Base-by-base conservation (phyloP, 805 yeast species). In the Zygoascus bituminiphila region DNA sequence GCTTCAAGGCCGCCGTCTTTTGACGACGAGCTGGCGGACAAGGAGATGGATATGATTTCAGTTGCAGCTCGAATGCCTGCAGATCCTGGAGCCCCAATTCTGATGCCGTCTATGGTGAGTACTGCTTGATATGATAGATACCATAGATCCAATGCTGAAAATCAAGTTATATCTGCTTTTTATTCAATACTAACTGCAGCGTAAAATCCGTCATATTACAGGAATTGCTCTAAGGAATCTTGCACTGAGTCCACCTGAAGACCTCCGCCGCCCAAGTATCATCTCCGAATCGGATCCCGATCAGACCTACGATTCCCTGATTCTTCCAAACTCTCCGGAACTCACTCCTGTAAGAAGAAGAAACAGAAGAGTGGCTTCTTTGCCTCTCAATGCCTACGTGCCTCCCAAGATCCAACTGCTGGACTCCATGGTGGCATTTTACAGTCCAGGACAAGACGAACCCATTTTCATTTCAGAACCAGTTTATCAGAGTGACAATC, bases 381-480 rank as follows among this genome's bases (percentile, higher is more conserved):
- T 41, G 20, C 35, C 36, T 22, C 7, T 29, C 9, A 14, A n/a
- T 4, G 14, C 35, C 26, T 14, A 6, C 33, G 20, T 10, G 5
- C 19, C 12, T 33, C 26, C 22, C 6, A 19, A n/a, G 15, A 23
- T 25, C 44, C 52, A 55, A 42, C 57, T 57, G 40, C 40, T 55
- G 4, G 54, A 57, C 46, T 51, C 48, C 15, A 44, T 45, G 25
- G 49, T 52, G 29, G 51, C 50, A 4, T 9, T 57, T 7, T 49
- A 55, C 37, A 41, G 31, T 5, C 37, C 47, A 2, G 45, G 35
- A 8, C 43, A 43, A 26, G 45, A 24, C 20, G 36, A 35, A 20
- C 59, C 60, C 1, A 44, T 57, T 10, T 57, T 57, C 31, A 45
- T 50, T 29, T 51, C 55, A 33, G 61, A 57, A 41, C 42, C 49